phyloP scores from a whole-genome alignment of 192 early-diverging fungal species.

The Geranomyces michiganensis region DNA sequence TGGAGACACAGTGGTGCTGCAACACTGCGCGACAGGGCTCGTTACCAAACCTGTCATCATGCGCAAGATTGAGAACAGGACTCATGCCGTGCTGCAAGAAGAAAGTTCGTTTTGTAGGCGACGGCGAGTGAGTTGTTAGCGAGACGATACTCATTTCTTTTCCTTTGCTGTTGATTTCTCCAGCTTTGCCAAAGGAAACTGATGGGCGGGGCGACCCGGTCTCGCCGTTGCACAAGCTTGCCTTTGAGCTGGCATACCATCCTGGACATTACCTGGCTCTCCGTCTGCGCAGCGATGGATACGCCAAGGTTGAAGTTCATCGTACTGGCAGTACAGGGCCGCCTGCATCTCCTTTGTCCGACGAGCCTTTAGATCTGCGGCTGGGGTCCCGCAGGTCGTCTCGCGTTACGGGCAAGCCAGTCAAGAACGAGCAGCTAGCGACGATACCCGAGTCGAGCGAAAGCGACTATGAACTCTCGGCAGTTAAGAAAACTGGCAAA shows the following conservation, averaged over 20 bases:
- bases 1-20: constrained; percentile 85
- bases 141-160: not conserved
- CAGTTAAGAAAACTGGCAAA: not conserved
- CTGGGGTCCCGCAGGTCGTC: too few species aligned
- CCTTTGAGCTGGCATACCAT: constrained; percentile 74
- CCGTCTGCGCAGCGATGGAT: not conserved
- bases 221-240: constrained; percentile 89
- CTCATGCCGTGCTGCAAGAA: constrained; percentile 63
- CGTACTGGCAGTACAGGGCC: not conserved
- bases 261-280: constrained; percentile 29
- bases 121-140: too few species aligned
- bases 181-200: not conserved
- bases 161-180: too few species aligned
- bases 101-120: too few species aligned
- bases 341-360: too few species aligned
- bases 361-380: too few species aligned
- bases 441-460: not conserved
- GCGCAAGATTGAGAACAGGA: constrained; percentile 70
- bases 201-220: constrained; percentile 72
- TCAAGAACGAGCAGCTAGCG: too few species aligned
- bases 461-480: not conserved
- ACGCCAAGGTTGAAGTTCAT: not conserved
- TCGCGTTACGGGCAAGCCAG: too few species aligned
- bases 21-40: constrained; percentile 85
- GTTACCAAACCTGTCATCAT: constrained; percentile 80